Evolutionary conservation across 148 eudicot species (phyloP), one percentile per base, ranked within the genome.

Genomic region (Nyssa sinensis): DNA sequence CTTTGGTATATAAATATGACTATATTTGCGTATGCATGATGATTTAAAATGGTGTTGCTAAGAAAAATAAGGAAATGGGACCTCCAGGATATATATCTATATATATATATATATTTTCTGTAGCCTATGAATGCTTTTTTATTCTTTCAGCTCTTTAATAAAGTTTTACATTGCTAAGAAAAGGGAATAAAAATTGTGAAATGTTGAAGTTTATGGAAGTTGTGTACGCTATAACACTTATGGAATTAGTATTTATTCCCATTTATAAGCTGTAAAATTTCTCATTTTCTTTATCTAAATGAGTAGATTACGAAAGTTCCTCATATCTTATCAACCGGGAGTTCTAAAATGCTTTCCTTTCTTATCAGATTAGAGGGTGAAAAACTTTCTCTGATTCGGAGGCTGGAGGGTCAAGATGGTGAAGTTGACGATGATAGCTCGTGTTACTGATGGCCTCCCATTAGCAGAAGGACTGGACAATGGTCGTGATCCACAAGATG

Each of bases 341-440:
- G 17, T 44, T 14, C 51, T 14, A 44, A 12, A 14, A 7, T 44
- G 51, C 19, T 44, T 3, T 44, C 17, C 51, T 44, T 44, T 44
- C 51, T 12, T 44, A 12, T 44, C 19, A 44, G 51, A 44, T 44
- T 0, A 44, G 51, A 44, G 51, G 51, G 51, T 44, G 51, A 44
- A 14, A 14, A 44, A 44, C 51, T 44, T 44, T 14, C 51, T 44
- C 51, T 44, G 16, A 44, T 44, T 44, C 1, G 6, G 3, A 44
- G 51, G 51, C 51, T 11, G 51, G 51, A 44, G 51, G 12, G 21
- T 69, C 73, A 73, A 75, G 77, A 87, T 87, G 90, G 90, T 87
- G 79, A 87, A 87, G 75, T 79, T 87, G 65, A 87, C 90, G 29
- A 82, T 87, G 90, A 73, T 87, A 64, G 90, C 88, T 32, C 89